Evolutionary conservation across 1,284 basidiomycete genomes (phyloP), one percentile per base, ranked within the genome.

Genomic region (Athelia psychrophila): DNA sequence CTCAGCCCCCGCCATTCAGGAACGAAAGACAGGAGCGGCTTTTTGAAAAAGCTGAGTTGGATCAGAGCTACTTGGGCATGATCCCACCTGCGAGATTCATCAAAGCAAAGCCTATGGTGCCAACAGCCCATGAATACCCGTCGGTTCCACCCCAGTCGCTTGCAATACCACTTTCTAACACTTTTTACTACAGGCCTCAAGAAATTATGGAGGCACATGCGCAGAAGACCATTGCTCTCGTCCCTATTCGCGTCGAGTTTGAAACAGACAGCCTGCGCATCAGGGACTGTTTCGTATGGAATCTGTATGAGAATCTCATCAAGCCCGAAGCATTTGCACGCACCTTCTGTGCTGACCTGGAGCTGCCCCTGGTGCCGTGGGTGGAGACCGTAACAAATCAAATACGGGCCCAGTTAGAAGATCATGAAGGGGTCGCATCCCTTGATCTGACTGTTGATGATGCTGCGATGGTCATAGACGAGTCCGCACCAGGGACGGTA

Each of bases 251-350:
- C 46, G 88, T 99, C 53, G 95, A 98, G 63, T 86, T 98, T 59
- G 95, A 98, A 65, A 95, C 95, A 3, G 90, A 94, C 8, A 88
- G 88, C 0, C 90, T 93, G 64, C 81, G 95, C 61, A 86, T 99
- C 65, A 87, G 94, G 52, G 96, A 99, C 64, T 90, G 90, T 58
- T 98, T 99, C 69, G 81, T 94, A n/a, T 99, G 96, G 96, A 97
- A 98, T 64, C 70, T 95, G 49, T 83, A 91, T 63, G 93, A 91
- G 73, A 76, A 72, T 16, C 76, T 93, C 57, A 83, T 95, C 60
- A 88, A 85, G 42, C 94, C 95, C 0, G 84, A 90, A 55, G 74
- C 79, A 0, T 98, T 98, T 60, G 94, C 95, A 10, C 78, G 74
- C 50, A 86, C 88, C 25, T 93, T 98, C 68, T 94, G 94, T 67